Conservation (phyloP, 1,284 basidiomycete genomes). For the Marasmius tenuissimus region DNA sequence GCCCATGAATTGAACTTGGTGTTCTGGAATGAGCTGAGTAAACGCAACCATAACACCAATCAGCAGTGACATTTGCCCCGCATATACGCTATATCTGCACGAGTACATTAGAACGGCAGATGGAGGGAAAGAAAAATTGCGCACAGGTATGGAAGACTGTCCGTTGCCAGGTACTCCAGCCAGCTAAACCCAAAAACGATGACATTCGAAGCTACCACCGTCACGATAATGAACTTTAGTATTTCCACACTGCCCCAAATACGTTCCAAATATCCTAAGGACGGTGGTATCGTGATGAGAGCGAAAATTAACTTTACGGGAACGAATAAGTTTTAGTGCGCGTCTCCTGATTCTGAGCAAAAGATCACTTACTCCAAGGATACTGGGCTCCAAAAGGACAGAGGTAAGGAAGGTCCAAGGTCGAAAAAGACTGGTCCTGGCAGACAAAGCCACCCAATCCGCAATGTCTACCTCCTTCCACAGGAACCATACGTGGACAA, state of each 20-base stretch:
- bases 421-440: slow-evolving; percentile 81
- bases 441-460: slow-evolving; percentile 84
- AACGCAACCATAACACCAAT: slow-evolving; percentile 91
- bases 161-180: slow-evolving; percentile 72
- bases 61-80: slow-evolving; percentile 92
- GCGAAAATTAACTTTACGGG: slow-evolving; percentile 69
- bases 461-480: slow-evolving; percentile 50
- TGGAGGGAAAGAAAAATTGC: slow-evolving; percentile 28
- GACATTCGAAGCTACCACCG: slow-evolving; percentile 81
- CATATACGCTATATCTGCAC: slow-evolving; percentile 81
- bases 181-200: slow-evolving; percentile 84
- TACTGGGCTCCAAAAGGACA: slow-evolving; percentile 81
- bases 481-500: slow-evolving; percentile 64
- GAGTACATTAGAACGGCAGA: slow-evolving; percentile 11
- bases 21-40: slow-evolving; percentile 96
- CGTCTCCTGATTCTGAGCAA: background rate
- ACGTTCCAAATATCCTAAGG: slow-evolving; percentile 88
- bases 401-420: slow-evolving; percentile 94
- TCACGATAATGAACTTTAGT: slow-evolving; percentile 81
- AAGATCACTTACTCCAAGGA: slow-evolving; percentile 72
- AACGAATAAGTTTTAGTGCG: background rate
- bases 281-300: slow-evolving; percentile 77
- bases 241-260: slow-evolving; percentile 91
- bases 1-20: slow-evolving; percentile 93
- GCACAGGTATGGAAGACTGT: slow-evolving; percentile 72